These are phyloP conservation scores for Pseudocercospora macadamiae DNA, from an alignment of 2,329 filamentous ascomycete species.

Conservation along the genomic window DNA sequence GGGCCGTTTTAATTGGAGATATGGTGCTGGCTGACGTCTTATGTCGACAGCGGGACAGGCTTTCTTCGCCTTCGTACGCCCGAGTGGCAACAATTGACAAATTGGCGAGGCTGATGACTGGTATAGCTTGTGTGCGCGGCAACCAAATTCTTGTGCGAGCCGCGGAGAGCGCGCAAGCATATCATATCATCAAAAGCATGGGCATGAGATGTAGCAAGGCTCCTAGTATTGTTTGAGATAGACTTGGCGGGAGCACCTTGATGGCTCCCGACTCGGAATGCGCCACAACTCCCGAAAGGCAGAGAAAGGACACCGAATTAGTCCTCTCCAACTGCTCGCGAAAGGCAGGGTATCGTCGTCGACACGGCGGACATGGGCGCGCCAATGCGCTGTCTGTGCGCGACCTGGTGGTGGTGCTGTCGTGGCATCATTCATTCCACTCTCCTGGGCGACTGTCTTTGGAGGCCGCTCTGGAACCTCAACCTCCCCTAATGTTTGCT, in stretches of 20 bases:
- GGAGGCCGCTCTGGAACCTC: not conserved
- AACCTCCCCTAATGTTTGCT: constrained; percentile 6
- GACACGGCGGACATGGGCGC: not conserved
- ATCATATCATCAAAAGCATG: constrained; percentile 1
- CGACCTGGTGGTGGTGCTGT: not conserved
- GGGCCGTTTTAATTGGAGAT: not conserved
- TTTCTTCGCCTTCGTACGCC: not conserved
- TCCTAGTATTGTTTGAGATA: not conserved
- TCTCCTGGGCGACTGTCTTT: too few species aligned
- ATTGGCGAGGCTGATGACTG: not conserved
- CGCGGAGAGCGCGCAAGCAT: not conserved
- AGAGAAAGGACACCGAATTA: not conserved
- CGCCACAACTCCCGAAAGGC: not conserved
- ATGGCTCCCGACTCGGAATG: not conserved
- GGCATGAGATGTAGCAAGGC: not conserved
- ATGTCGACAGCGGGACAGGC: constrained; percentile 5
- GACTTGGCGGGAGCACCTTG: not conserved
- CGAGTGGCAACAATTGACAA: not conserved
- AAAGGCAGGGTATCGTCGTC: not conserved
- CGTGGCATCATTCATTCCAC: constrained; percentile 1
- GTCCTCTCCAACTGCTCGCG: not conserved
- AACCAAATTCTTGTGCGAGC: not conserved
- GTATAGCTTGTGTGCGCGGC: not conserved
- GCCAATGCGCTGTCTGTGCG: not conserved
- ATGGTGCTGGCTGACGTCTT: not conserved